Evolutionary conservation across 768 basidiomycete species (phyloP), one percentile per base, ranked within the genome.

Genomic region (Russula compacta): DNA sequence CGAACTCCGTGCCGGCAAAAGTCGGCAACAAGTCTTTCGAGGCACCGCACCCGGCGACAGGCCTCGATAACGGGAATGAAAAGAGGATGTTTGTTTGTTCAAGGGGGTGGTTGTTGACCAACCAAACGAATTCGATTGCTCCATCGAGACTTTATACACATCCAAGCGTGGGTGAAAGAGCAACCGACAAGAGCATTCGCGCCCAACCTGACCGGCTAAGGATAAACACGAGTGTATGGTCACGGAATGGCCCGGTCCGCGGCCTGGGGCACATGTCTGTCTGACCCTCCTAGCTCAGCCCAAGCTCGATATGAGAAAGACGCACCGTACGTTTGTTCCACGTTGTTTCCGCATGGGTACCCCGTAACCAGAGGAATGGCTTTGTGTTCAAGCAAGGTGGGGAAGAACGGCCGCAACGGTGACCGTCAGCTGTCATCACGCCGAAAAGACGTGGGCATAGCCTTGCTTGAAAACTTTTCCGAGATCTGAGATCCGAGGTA

Each of bases 221-320:
- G 24, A 29, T 29, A 29, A 29, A 29, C 24, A 29, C 6, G 40
- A 17, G 40, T 6, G 12, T 14, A 14, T 15, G n/a, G 5, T 44
- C 36, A 43, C 56, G 56, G 56, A 38, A 32, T 29, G 3, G 36
- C 56, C 56, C 24, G 56, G 56, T 49, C 56, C 56, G 56, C 7
- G 14, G 39, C n/a, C n/a, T 11, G 7, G 1, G 24, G 3, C n/a
- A 14, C 39, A 24, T 17, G 32, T 14, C 53, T 42, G 24, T 29
- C 24, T 29, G 24, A 29, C 15, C 6, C 11, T n/a, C 17, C 36
- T 39, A 48, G 10, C 56, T 58, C 48, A 58, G 49, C 48, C 32
- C 56, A 8, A 48, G 36, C 19, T 33, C 29, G 19, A 40, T 12
- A 42, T 11, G 32, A 43, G 42, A 43, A 50, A 24, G 32, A 58